Percentiles rank a stretch among this genome's conserved stretches.
phyloP scores from a whole-genome alignment of 1,139 yeast species.

The Torulaspora globosa region DNA sequence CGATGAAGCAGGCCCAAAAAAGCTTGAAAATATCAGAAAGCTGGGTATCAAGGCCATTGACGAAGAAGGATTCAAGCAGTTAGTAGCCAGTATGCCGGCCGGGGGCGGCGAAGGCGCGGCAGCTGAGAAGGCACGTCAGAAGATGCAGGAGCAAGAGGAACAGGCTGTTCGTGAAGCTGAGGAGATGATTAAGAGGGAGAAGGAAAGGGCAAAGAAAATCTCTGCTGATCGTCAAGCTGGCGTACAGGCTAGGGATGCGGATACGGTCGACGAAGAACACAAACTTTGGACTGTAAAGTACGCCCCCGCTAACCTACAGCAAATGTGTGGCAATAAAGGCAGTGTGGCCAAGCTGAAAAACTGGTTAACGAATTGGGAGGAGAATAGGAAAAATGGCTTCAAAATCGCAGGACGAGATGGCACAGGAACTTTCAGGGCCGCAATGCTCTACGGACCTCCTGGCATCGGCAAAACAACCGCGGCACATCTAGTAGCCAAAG shows the following conservation, averaged over 20 bases:
- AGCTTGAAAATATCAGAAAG: slow-evolving; percentile 72
- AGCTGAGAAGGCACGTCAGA: slow-evolving; percentile 68
- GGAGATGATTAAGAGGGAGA: slow-evolving; percentile 42
- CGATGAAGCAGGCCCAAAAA: slow-evolving; percentile 96
- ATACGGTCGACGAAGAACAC: slow-evolving; percentile 40
- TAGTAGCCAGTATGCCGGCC: slow-evolving; percentile 77
- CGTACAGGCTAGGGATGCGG: slow-evolving; percentile 20
- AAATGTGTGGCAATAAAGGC: slow-evolving; percentile 88
- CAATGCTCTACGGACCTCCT: slow-evolving; percentile 80
- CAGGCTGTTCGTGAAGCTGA: slow-evolving; percentile 50
- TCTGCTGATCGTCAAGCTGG: slow-evolving; percentile 30
- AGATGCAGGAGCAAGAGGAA: slow-evolving; percentile 63
- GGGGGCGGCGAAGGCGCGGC: slow-evolving; percentile 83
- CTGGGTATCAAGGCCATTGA: slow-evolving; percentile 74
- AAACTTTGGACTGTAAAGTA: slow-evolving; percentile 89
- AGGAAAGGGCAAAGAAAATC: slow-evolving; percentile 28
- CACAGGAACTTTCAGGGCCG: slow-evolving; percentile 68
- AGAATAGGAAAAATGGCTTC: slow-evolving; percentile 52
- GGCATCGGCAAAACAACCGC: slow-evolving; percentile 82
- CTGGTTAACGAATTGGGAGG: slow-evolving; percentile 82
- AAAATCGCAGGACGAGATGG: slow-evolving; percentile 57
- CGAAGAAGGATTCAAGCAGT: slow-evolving; percentile 78
- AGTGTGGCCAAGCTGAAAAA: slow-evolving; percentile 57
- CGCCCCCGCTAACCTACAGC: slow-evolving; percentile 73
- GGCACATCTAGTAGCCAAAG: slow-evolving; percentile 67